These are phyloP conservation scores for Monosporascus ibericus DNA, from an alignment of 2,329 filamentous ascomycete genomes.

Conservation along the genomic window DNA sequence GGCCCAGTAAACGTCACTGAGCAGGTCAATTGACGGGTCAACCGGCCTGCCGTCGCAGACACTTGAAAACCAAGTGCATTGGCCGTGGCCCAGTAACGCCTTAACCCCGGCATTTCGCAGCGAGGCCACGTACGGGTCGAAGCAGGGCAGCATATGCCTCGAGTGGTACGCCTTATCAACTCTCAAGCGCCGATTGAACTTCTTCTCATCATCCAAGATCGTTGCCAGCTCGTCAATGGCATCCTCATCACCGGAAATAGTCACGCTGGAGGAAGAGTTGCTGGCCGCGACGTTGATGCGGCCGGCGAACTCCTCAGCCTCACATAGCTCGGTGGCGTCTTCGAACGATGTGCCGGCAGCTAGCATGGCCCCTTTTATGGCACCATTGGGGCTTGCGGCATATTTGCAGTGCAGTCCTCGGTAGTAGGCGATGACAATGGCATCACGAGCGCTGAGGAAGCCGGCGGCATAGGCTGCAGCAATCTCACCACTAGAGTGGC, in stretches of 20 bases:
- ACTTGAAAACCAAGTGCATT: slow-evolving; percentile 3
- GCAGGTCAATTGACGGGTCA: neutral
- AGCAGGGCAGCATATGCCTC: slow-evolving; percentile 8
- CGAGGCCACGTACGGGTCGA: slow-evolving; percentile 3
- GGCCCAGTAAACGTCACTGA: slow-evolving; percentile 25
- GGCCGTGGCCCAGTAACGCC: neutral
- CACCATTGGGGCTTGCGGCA: slow-evolving; percentile 1
- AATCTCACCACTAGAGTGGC: slow-evolving; percentile 46
- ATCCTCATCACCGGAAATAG: slow-evolving; percentile 11
- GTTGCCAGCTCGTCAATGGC: slow-evolving; percentile 2
- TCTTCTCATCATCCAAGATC: slow-evolving; percentile 4
- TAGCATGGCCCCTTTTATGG: slow-evolving; percentile 37
- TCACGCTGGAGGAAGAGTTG: slow-evolving; percentile 11
- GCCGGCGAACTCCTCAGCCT: neutral
- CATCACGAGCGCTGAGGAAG: slow-evolving; percentile 31
- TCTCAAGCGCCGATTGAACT: neutral
- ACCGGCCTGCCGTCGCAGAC: neutral
- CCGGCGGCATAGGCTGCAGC: slow-evolving; percentile 44
- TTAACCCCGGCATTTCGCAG: neutral
- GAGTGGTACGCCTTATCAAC: slow-evolving; percentile 14
- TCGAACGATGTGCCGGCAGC: slow-evolving; percentile 26
- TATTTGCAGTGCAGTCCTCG: slow-evolving; percentile 30
- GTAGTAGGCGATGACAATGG: slow-evolving; percentile 39
- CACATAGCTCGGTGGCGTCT: slow-evolving; percentile 1
- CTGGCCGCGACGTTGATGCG: slow-evolving; percentile 5